A percentile compares a stretch with the other conserved stretches of the same genome.
Evolutionary conservation across 768 basidiomycete species (phyloP).

Genomic region (Nevesoporus exiguus): DNA sequence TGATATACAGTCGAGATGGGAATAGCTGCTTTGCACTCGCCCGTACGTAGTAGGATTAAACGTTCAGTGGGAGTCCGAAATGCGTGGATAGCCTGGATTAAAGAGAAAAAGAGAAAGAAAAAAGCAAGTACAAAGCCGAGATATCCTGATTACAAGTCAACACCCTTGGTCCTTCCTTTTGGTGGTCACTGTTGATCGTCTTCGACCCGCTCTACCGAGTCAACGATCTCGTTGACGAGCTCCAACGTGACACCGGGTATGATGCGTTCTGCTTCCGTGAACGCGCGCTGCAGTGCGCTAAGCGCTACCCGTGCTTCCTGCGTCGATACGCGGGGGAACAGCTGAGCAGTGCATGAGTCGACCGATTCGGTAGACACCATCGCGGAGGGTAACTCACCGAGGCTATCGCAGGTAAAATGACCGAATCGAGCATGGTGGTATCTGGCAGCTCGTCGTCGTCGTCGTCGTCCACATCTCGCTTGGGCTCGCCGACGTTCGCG

Average conservation of each 20-base stretch:
- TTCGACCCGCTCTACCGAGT: conserved; percentile 88
- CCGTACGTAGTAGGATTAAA: conserved; percentile 9
- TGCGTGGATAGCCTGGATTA: conserved; percentile 8
- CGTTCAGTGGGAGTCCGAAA: conserved; percentile 18
- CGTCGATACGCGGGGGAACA: conserved; percentile 91
- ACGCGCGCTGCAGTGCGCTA: conserved; percentile 83
- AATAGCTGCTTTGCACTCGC: conserved; percentile 17
- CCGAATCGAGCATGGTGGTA: conserved; percentile 93
- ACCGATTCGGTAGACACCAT: not conserved
- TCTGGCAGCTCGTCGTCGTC: conserved; percentile 61
- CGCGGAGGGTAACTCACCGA: conserved; percentile 56
- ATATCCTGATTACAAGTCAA: conserved; percentile 9
- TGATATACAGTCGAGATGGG: conserved; percentile 23
- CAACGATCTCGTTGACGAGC: conserved; percentile 90
- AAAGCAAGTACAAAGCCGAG: conserved; percentile 15
- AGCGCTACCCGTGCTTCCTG: conserved; percentile 87
- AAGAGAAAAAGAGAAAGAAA: not conserved
- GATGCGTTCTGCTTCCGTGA: conserved; percentile 91
- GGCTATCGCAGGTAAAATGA: conserved; percentile 93
- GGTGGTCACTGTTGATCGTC: conserved; percentile 47
- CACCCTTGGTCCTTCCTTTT: not conserved
- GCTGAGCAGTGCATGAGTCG: conserved; percentile 40
- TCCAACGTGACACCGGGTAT: conserved; percentile 95
- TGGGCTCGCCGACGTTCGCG: conserved; percentile 35
- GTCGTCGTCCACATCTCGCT: conserved; percentile 44